phyloP scores from a whole-genome alignment of 208 protist species.

The Naegleria lovaniensis region DNA sequence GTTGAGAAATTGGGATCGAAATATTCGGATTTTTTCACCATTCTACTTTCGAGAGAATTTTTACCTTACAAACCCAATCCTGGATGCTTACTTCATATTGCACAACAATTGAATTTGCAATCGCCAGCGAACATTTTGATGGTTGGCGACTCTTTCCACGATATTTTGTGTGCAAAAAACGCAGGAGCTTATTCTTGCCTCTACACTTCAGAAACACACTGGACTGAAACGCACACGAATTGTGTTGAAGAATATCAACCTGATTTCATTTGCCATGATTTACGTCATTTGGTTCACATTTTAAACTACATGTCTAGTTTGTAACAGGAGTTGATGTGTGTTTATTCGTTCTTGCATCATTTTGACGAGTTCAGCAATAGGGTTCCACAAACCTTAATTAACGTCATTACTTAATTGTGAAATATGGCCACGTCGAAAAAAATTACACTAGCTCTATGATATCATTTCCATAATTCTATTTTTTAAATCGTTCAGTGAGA shows the following conservation, averaged over 20 bases:
- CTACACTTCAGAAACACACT: neutral
- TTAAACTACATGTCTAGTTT: neutral
- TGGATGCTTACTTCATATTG: neutral
- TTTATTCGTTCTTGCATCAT: too few relatives aligned
- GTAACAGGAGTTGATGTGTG: too few relatives aligned
- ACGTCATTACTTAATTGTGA: too few relatives aligned
- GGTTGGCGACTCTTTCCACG: constrained; percentile 10
- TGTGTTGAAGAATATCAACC: constrained; percentile 12
- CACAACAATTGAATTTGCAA: neutral
- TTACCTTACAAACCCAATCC: constrained; percentile 14
- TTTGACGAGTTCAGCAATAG: too few relatives aligned
- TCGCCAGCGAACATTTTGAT: neutral
- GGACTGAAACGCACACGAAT: neutral
- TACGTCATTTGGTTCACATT: neutral
- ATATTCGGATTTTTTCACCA: neutral
- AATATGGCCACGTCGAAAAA: too few relatives aligned
- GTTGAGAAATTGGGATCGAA: neutral
- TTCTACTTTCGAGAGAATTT: neutral
- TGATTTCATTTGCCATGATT: constrained; percentile 8
- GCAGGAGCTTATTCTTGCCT: neutral
- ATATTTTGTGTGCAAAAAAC: constrained; percentile 5
- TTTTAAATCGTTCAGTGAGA: neutral
- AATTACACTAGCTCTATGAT: too few relatives aligned
- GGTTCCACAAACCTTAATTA: too few relatives aligned
- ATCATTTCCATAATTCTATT: neutral